Conservation (phyloP, 306 rosid genomes). For the Prunus campanulata region DNA sequence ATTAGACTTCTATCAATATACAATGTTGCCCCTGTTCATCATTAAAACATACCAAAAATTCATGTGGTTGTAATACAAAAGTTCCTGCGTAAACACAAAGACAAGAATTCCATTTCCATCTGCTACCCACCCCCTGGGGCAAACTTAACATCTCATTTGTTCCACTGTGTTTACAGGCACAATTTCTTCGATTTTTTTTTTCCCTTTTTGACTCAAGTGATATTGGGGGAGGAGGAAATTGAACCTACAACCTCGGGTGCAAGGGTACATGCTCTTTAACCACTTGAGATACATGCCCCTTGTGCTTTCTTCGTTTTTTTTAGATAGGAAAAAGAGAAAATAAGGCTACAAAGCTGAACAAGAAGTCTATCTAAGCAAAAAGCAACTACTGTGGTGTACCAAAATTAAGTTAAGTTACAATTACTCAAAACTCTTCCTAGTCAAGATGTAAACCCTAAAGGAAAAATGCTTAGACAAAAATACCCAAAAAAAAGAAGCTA, state of each 20-base stretch:
- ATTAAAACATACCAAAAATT: too few species aligned
- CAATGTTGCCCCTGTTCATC: background rate
- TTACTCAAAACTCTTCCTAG: background rate
- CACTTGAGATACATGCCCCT: too few species aligned
- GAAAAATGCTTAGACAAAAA: background rate
- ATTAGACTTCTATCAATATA: too few species aligned
- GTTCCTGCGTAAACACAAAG: background rate
- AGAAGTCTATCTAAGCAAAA: too few species aligned
- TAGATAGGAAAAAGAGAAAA: background rate
- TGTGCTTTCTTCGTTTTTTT: background rate
- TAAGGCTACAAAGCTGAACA: too few species aligned
- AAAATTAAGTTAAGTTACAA: background rate
- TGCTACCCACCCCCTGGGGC: background rate
- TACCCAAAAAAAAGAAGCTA: background rate
- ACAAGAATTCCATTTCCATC: background rate
- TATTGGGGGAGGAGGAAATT: too few species aligned
- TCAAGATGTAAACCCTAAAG: background rate
- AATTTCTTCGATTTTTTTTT: background rate
- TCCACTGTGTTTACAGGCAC: background rate
- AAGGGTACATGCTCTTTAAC: too few species aligned
- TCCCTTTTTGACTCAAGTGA: too few species aligned
- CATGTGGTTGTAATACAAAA: background rate
- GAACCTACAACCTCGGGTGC: too few species aligned
- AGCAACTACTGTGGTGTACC: background rate
- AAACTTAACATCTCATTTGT: too few species aligned